Evolutionary conservation across 352 stramenopile species (phyloP), one percentile per base, ranked within the genome.

Genomic region (Pythium dissotocum): DNA sequence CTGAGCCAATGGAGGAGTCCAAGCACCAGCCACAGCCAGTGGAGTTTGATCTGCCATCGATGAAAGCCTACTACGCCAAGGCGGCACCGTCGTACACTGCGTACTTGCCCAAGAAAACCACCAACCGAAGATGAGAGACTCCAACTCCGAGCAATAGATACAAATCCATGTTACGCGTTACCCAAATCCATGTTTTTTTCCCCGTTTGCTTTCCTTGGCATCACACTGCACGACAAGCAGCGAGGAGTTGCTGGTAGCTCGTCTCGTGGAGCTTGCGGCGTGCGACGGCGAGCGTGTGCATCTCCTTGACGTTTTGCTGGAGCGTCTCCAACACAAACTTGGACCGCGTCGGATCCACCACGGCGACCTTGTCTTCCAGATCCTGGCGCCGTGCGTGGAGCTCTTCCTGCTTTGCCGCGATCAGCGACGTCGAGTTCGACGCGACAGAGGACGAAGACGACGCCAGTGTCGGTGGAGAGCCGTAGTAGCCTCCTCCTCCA

Each of bases 271-370:
- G 73, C 60, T 89, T 83, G 12, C 87, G 83, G 56, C 84, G 83
- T 38, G 80, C 82, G 58, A 85, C 85, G 12, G 83, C 81, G 16
- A 95, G 76, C 51, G 84, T 89, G 70, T 83, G 75, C 79, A 95
- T 90, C 69, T 95, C 87, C 46, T 70, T 76, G 26, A 80, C 74
- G 58, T 90, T 91, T 32, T 86, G 81, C 36, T 84, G 67, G 30
- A 95, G 71, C 59, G 84, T 91, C 33, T 86, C 72, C 33, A 90
- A 55, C 36, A 95, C 83, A 49, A 95, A 89, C n/a, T 78, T 72
- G 40, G 87, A 79, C 8, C 87, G 83, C 30, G 60, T 33, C 1
- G 87, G 85, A 48, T 95, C 87, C 54, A 95, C 60, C 9, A 68
- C 40, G 24, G 78, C 71, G 54, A 94, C 75, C 55, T 91, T 88